A percentile compares a stretch with the other conserved stretches of the same genome.
Evolutionary conservation across 495 filamentous ascomycete species (phyloP).

Genomic region (Neurospora sp.): DNA sequence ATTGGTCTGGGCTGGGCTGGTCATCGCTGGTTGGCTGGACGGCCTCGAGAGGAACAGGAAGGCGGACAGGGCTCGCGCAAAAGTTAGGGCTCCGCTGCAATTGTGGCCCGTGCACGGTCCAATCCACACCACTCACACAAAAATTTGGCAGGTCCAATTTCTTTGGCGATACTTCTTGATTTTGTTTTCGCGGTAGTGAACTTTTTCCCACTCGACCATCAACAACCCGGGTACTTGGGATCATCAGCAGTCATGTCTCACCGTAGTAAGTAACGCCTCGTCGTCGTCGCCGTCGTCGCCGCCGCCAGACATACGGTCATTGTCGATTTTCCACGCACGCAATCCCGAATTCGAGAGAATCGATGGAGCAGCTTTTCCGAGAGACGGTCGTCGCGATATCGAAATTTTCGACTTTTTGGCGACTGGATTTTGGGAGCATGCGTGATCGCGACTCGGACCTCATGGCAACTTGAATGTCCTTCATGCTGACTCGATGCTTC

Average conservation of each 20-base stretch:
- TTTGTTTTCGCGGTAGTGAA: conserved; percentile 12
- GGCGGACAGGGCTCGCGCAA: neutral
- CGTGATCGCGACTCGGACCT: neutral
- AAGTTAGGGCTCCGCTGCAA: conserved; percentile 24
- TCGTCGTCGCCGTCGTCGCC: neutral
- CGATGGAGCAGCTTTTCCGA: neutral
- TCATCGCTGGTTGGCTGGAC: neutral
- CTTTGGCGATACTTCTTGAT: conserved; percentile 5
- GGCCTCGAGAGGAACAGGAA: neutral
- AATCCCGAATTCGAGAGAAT: neutral
- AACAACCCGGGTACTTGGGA: conserved; percentile 5
- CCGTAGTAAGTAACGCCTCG: conserved; percentile 21
- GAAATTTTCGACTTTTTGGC: neutral
- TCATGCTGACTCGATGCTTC: conserved; percentile 39
- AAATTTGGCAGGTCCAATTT: conserved; percentile 17
- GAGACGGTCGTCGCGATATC: neutral
- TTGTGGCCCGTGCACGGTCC: conserved; percentile 11
- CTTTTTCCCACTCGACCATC: conserved; percentile 20
- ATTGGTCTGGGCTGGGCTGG: neutral
- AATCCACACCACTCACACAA: conserved; percentile 21
- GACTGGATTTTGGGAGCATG: neutral
- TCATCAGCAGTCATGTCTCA: conserved; percentile 29
- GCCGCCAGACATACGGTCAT: neutral
- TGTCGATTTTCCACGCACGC: neutral
- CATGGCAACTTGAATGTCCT: neutral